Conservation (phyloP, 768 basidiomycete genomes). For the Mycena pura region DNA sequence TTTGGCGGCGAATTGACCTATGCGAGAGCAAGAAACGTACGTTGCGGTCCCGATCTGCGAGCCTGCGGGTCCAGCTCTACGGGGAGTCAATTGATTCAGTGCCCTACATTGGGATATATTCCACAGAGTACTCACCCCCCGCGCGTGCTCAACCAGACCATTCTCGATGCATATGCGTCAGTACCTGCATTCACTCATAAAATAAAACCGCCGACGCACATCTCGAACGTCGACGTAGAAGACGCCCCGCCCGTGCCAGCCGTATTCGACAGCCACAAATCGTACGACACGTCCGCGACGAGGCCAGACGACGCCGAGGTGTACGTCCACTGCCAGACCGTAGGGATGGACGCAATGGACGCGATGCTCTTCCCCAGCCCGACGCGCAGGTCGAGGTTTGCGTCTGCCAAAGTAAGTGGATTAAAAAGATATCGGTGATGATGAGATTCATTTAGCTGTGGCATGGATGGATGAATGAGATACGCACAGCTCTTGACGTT, state of each 20-base stretch:
- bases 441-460: no score
- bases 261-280: slow-evolving; percentile 40
- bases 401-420: slow-evolving; percentile 27
- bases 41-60: slow-evolving; percentile 38
- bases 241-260: slow-evolving; percentile 36
- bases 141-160: slow-evolving; percentile 43
- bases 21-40: background rate
- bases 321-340: slow-evolving; percentile 42
- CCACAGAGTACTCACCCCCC: slow-evolving; percentile 34
- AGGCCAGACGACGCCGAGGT: slow-evolving; percentile 37
- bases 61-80: slow-evolving; percentile 41
- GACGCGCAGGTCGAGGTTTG: slow-evolving; percentile 41
- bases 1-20: no score
- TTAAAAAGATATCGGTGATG: background rate
- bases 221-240: slow-evolving; percentile 39
- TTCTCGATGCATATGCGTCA: slow-evolving; percentile 23
- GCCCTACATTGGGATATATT: background rate
- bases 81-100: background rate
- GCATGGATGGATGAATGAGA: no score
- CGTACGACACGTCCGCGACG: slow-evolving; percentile 44
- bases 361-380: slow-evolving; percentile 32
- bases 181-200: background rate
- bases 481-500: slow-evolving; percentile 43
- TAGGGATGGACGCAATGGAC: slow-evolving; percentile 39
- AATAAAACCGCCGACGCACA: slow-evolving; percentile 27